Base-by-base conservation (phyloP, 163 green algal genomes). In the Scenedesmus sp. region DNA sequence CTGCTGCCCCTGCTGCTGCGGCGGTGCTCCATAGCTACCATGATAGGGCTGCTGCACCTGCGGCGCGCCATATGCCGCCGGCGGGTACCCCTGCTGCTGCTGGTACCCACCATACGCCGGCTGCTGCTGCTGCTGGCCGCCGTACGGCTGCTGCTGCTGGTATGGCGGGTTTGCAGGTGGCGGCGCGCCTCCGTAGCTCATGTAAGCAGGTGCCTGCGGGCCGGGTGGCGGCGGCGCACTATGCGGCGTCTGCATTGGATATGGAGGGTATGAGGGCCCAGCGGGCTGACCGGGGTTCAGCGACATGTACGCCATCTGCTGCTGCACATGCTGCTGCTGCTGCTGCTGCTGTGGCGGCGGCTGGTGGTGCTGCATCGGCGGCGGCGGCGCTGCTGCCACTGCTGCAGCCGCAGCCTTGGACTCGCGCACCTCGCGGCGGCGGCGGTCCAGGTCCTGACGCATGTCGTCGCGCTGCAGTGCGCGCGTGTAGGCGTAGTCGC, bases 401-500 rank as follows among this genome's bases (percentile, higher is more conserved):
- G 74, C 76, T 59, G 76, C 62, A 16, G 52, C 54, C 56, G 87
- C 66, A 10, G 88, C 74, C 70, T 93, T 93, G 73, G 79, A 7
- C 15, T 93, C 90, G 2, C 67, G 83, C 56, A 73, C 90, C 67
- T 90, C 84, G 8, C 90, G 76, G 46, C 70, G 82, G 15, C 83
- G 89, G 34, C 89, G 54, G 54, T 92, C 89, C 0, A 90, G 66
- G 4, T 89, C 89, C 20, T 87, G 23, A 55, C 55, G 82, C 57
- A 93, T 62, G 59, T 93, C 90, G 64, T 93, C 90, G 2, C 90
- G 83, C 90, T 93, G 91, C 52, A 92, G 82, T 8, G 86, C 66
- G 34, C 91, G 86, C 57, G 91, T 92, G 91, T 90, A 93, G 86
- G 86, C 86, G 26, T 87, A 93, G 91, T 93, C 91, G 87, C 66